These are phyloP conservation scores for Sporisorium sorghi DNA, from an alignment of 1,284 basidiomycete species.

Conservation along the genomic window DNA sequence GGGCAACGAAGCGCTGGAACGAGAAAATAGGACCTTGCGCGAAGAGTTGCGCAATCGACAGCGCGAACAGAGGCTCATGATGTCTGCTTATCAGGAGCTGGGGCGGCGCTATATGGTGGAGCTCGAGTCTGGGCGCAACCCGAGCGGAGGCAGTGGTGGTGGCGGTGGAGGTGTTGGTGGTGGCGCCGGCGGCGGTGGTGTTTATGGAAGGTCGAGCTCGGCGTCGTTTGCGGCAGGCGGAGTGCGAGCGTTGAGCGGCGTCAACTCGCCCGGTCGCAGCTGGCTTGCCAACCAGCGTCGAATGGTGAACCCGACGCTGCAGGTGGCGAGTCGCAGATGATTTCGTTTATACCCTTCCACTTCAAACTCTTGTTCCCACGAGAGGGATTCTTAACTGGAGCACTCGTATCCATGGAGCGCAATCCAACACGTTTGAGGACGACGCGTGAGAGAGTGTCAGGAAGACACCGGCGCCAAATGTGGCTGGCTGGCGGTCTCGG, in stretches of 20 bases:
- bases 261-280: slow-evolving; percentile 34
- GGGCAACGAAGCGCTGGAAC: slow-evolving; percentile 30
- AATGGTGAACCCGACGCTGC: slow-evolving; percentile 38
- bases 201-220: slow-evolving; percentile 16
- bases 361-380: background rate
- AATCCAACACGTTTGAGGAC: background rate
- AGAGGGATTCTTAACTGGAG: background rate
- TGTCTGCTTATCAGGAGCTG: slow-evolving; percentile 49
- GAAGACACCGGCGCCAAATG: background rate
- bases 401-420: background rate
- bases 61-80: slow-evolving; percentile 55
- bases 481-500: background rate
- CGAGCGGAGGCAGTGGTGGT: slow-evolving; percentile 35
- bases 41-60: slow-evolving; percentile 35
- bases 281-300: slow-evolving; percentile 37
- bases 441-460: background rate
- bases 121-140: slow-evolving; percentile 45
- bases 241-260: slow-evolving; percentile 33
- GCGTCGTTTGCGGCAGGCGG: slow-evolving; percentile 37
- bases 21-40: slow-evolving; percentile 32
- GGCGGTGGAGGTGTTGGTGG: slow-evolving; percentile 5
- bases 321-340: slow-evolving; percentile 33
- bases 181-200: slow-evolving; percentile 6
- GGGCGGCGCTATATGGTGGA: slow-evolving; percentile 50
- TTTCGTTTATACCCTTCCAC: slow-evolving; percentile 5